These are phyloP conservation scores for Vigna mungo DNA, from an alignment of 306 rosid species.

Conservation along the genomic window DNA sequence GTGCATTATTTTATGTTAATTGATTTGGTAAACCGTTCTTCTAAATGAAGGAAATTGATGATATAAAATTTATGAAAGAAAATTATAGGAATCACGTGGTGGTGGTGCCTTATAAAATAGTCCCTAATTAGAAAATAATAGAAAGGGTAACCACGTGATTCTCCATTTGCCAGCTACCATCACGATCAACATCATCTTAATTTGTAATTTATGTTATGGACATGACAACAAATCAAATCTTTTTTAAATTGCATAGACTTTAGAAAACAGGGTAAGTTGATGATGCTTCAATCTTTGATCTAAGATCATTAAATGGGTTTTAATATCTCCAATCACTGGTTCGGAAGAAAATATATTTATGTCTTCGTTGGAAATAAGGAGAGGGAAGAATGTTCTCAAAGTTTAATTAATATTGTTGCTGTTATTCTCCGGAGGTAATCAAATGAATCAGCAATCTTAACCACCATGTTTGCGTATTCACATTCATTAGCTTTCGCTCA, in stretches of 20 bases:
- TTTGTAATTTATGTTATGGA: neutral
- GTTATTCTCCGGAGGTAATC: neutral
- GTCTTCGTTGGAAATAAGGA: neutral
- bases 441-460: neutral
- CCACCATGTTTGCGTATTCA: neutral
- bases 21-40: no score
- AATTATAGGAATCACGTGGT: neutral
- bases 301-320: neutral
- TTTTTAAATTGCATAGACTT: neutral
- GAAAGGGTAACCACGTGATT: slow-evolving; percentile 29
- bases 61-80: neutral
- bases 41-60: no score
- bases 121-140: neutral
- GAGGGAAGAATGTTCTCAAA: neutral
- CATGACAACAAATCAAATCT: slow-evolving; percentile 20
- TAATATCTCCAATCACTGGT: neutral
- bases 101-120: slow-evolving; percentile 1
- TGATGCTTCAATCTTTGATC: neutral
- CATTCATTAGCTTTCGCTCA: no score
- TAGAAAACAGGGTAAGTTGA: slow-evolving; percentile 8
- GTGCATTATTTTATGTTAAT: no score
- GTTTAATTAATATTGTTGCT: neutral
- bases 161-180: slow-evolving; percentile 40
- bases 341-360: neutral
- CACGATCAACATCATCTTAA: neutral